Conservation (phyloP, 345 rosid species). For the Eucalyptus erythrocorys region DNA sequence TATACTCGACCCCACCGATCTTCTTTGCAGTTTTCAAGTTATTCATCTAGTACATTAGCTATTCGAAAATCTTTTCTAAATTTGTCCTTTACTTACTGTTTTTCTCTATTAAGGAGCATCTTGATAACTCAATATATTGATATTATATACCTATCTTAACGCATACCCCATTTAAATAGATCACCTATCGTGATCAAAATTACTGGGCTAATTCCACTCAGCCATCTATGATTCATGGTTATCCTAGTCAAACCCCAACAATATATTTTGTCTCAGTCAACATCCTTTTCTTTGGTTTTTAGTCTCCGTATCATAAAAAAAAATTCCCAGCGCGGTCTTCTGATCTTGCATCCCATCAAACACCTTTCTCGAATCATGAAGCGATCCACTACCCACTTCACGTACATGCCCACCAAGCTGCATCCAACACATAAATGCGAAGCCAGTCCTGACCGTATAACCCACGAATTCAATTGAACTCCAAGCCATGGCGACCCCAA, state of each 20-base stretch:
- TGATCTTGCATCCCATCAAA: conserved; percentile 55
- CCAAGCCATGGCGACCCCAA: conserved; percentile 8
- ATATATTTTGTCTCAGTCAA: conserved; percentile 28
- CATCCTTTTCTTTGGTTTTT: conserved; percentile 27
- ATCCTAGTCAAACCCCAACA: neutral
- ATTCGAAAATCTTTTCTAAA: neutral
- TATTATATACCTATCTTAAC: neutral
- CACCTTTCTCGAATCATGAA: conserved; percentile 39
- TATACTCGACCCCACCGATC: neutral
- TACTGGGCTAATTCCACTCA: neutral
- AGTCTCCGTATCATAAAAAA: neutral
- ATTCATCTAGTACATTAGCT: neutral
- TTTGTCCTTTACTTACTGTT: neutral
- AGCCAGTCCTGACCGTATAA: conserved; percentile 22
- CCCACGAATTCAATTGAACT: conserved; percentile 57
- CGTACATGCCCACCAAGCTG: conserved; percentile 68
- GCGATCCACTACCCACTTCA: conserved; percentile 36
- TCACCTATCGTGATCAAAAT: neutral
- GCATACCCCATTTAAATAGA: neutral
- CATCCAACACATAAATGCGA: conserved; percentile 54
- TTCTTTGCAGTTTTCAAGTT: neutral
- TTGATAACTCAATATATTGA: neutral
- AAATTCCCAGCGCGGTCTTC: neutral
- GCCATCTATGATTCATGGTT: neutral
- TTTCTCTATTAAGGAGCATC: neutral